These are phyloP conservation scores for Mytilinidion resinicola DNA, from an alignment of 495 filamentous ascomycete species.

Conservation along the genomic window DNA sequence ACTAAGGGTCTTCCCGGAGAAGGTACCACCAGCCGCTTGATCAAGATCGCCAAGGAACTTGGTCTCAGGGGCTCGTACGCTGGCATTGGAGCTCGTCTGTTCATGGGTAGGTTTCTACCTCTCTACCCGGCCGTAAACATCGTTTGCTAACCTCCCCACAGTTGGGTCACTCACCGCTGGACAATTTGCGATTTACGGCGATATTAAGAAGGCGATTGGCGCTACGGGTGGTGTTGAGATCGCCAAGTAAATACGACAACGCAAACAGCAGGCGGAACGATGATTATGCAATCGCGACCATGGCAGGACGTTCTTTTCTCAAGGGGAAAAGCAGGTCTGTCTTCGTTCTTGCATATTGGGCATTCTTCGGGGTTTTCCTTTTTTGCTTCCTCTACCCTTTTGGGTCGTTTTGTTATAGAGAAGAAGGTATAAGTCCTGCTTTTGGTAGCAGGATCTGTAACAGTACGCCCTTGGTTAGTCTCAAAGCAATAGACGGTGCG, in stretches of 20 bases:
- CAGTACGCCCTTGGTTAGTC: too few relatives aligned
- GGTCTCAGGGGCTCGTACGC: slow-evolving; percentile 80
- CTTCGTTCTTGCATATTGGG: too few relatives aligned
- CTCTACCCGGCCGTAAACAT: not conserved
- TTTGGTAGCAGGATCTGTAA: too few relatives aligned
- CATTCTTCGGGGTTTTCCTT: too few relatives aligned
- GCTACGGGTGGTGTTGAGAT: slow-evolving; percentile 78
- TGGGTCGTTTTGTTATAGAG: too few relatives aligned
- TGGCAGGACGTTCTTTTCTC: too few relatives aligned
- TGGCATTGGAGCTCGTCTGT: slow-evolving; percentile 90
- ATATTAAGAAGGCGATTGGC: slow-evolving; percentile 58
- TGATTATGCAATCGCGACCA: not conserved
- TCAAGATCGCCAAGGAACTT: slow-evolving; percentile 96
- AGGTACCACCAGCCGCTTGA: slow-evolving; percentile 79
- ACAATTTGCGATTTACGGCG: slow-evolving; percentile 97
- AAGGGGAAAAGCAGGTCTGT: too few relatives aligned
- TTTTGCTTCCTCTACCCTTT: too few relatives aligned
- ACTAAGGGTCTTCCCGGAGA: slow-evolving; percentile 93
- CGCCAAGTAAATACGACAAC: slow-evolving; percentile 32
- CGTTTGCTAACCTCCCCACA: slow-evolving; percentile 16
- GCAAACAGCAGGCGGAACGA: not conserved
- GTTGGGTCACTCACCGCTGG: slow-evolving; percentile 77
- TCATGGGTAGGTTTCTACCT: slow-evolving; percentile 48
- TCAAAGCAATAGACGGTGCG: too few relatives aligned
- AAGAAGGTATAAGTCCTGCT: too few relatives aligned